A percentile compares a stretch with the other conserved stretches of the same genome.
These are phyloP conservation scores for Viridothelium virens DNA, from an alignment of 495 filamentous ascomycete genomes.

Conservation along the genomic window DNA sequence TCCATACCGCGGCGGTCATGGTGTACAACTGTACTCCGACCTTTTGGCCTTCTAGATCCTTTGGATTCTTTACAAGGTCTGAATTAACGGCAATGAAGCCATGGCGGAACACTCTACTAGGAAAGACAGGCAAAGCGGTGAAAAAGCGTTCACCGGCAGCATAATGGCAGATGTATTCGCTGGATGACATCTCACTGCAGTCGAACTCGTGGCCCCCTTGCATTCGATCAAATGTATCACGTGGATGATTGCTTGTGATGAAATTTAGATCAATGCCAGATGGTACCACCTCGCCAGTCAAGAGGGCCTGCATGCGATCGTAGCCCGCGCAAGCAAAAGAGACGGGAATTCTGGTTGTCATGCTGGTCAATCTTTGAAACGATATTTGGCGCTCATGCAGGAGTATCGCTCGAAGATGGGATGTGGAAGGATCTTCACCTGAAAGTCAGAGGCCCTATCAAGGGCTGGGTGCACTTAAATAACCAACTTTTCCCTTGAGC, in stretches of 20 bases:
- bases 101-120: constrained; percentile 37
- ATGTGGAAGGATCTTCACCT: not conserved
- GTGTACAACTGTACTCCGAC: constrained; percentile 39
- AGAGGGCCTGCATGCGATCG: constrained; percentile 16
- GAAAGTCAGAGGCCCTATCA: too few species aligned
- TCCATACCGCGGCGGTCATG: constrained; percentile 41
- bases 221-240: constrained; percentile 32
- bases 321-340: constrained; percentile 14
- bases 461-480: too few species aligned
- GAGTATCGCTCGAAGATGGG: not conserved
- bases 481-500: too few species aligned
- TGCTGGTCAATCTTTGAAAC: not conserved
- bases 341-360: constrained; percentile 7
- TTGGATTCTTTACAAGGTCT: constrained; percentile 29
- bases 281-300: constrained; percentile 25
- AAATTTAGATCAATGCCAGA: constrained; percentile 33
- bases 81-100: constrained; percentile 37
- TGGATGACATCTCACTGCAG: constrained; percentile 34
- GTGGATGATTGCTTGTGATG: constrained; percentile 29
- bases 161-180: constrained; percentile 36
- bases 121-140: constrained; percentile 39
- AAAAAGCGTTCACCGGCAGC: constrained; percentile 30
- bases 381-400: not conserved
- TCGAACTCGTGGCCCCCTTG: constrained; percentile 33
- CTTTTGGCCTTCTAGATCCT: constrained; percentile 37